Conservation (phyloP, 306 rosid species). For the Cercis canadensis region DNA sequence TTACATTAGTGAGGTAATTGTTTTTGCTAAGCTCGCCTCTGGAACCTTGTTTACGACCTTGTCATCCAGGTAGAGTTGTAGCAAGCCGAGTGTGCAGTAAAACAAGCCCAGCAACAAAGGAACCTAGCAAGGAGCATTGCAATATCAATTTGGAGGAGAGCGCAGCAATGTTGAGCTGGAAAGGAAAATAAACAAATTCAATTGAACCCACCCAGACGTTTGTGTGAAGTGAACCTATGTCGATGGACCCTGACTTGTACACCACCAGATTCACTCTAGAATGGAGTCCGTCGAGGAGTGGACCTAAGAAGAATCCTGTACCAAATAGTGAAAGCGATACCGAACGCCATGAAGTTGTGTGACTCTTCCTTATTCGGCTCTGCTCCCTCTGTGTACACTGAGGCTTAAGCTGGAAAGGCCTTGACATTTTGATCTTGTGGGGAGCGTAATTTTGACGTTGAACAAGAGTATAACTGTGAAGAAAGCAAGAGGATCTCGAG, state of each 20-base stretch:
- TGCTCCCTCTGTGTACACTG: conserved; percentile 45
- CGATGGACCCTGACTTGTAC: conserved; percentile 58
- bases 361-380: conserved; percentile 33
- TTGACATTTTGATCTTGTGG: conserved; percentile 12
- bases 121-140: conserved; percentile 46
- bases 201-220: conserved; percentile 56
- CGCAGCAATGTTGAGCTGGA: background rate
- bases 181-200: background rate
- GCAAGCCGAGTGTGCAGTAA: conserved; percentile 73
- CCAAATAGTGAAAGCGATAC: conserved; percentile 67
- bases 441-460: too few relatives aligned
- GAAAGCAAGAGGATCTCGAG: conserved; percentile 40
- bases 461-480: conserved; percentile 32
- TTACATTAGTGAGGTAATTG: conserved; percentile 60
- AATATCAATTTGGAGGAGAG: conserved; percentile 8
- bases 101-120: conserved; percentile 80
- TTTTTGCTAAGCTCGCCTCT: conserved; percentile 48
- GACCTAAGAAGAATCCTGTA: conserved; percentile 71
- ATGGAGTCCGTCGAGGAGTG: conserved; percentile 84
- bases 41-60: conserved; percentile 43
- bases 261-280: conserved; percentile 79
- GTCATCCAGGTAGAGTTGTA: conserved; percentile 72
- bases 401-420: conserved; percentile 33
- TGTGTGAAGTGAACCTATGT: conserved; percentile 68
- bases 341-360: conserved; percentile 57